Evolutionary conservation across 129 eudicot species (phyloP).

Genomic region (Flaveria ramosissima): DNA sequence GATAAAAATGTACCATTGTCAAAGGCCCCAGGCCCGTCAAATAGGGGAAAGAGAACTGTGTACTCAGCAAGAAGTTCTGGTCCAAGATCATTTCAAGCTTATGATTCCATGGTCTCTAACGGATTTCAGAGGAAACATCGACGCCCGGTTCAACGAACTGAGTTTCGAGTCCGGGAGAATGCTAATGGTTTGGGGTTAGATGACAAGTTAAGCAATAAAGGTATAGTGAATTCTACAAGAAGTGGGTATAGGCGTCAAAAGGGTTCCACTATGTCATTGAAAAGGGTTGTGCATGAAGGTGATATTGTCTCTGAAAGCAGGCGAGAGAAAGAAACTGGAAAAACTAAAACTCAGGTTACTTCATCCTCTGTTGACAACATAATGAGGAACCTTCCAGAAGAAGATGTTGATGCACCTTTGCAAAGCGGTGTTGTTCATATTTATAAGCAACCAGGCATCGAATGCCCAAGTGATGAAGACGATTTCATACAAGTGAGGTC

Average conservation of each 20-base stretch:
- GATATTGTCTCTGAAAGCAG: constrained; percentile 44
- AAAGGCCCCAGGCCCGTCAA: constrained; percentile 50
- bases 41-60: constrained; percentile 53
- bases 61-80: constrained; percentile 52
- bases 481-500: constrained; percentile 96
- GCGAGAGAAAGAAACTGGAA: constrained; percentile 40
- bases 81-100: constrained; percentile 45
- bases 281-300: constrained; percentile 49
- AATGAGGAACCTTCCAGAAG: constrained; percentile 67
- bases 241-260: constrained; percentile 61
- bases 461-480: constrained; percentile 92
- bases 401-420: constrained; percentile 87
- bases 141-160: constrained; percentile 66
- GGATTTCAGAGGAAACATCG: constrained; percentile 70
- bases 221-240: constrained; percentile 40
- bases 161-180: constrained; percentile 75
- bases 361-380: constrained; percentile 54
- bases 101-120: constrained; percentile 44
- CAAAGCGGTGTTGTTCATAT: constrained; percentile 91
- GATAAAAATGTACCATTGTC: constrained; percentile 43
- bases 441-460: constrained; percentile 83
- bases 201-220: constrained; percentile 45
- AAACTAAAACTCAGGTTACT: constrained; percentile 33
- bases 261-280: constrained; percentile 34
- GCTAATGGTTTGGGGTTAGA: constrained; percentile 38